phyloP scores from a whole-genome alignment of 345 rosid genomes.

The Brassica nigra region DNA sequence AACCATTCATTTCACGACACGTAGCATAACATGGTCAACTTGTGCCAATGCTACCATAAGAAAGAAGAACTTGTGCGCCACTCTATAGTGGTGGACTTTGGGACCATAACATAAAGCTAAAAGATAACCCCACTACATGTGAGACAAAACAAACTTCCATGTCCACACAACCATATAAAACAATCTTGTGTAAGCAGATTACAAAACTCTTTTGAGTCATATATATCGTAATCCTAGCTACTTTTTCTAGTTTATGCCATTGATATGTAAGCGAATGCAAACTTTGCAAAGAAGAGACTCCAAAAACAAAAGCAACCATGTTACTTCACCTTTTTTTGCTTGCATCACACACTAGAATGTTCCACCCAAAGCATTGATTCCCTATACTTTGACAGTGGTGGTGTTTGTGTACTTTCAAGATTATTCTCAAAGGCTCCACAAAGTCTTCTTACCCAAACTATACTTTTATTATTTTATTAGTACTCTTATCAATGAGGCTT shows the following conservation, averaged over 20 bases:
- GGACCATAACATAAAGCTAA: neutral
- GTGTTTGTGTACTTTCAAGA: conserved; percentile 14
- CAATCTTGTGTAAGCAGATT: neutral
- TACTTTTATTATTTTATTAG: neutral
- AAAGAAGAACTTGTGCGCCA: neutral
- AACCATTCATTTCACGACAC: neutral
- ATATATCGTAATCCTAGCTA: too few relatives aligned
- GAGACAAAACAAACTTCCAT: neutral
- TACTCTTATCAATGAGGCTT: neutral
- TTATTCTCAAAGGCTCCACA: conserved; percentile 11
- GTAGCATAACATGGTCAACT: neutral
- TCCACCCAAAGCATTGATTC: conserved; percentile 18
- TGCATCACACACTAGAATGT: conserved; percentile 13
- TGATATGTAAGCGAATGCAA: neutral
- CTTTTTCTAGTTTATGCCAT: too few relatives aligned
- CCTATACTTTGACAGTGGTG: neutral
- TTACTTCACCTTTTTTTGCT: neutral
- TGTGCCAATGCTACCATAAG: neutral
- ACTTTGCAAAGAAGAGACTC: neutral
- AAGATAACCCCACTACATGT: neutral
- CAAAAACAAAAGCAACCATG: conserved; percentile 4
- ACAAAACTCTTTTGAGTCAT: too few relatives aligned
- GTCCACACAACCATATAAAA: neutral
- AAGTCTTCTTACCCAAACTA: neutral
- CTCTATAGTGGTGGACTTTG: neutral